phyloP scores from a whole-genome alignment of 2,329 filamentous ascomycete species.

The Colletotrichum theobromicola region DNA sequence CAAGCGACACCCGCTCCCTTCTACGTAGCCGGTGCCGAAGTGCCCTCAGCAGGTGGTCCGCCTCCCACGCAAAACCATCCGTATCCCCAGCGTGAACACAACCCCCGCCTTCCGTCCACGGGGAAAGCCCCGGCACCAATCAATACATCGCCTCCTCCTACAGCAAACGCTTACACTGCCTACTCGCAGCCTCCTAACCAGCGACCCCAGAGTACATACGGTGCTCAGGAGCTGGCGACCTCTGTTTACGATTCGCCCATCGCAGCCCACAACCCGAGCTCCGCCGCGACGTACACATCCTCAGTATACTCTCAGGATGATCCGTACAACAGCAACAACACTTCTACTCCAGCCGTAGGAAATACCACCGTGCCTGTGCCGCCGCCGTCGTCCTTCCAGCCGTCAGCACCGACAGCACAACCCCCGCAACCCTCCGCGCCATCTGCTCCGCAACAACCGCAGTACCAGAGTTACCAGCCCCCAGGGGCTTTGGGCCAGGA shows the following conservation, averaged over 20 bases:
- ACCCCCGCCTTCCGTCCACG: conserved; percentile 51
- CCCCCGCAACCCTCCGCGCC: conserved; percentile 27
- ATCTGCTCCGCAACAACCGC: conserved; percentile 25
- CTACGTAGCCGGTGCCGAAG: conserved; percentile 66
- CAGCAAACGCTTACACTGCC: conserved; percentile 51
- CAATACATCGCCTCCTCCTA: conserved; percentile 57
- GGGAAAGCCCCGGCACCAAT: conserved; percentile 55
- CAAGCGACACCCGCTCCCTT: conserved; percentile 63
- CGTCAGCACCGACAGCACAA: conserved; percentile 23
- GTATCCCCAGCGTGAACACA: conserved; percentile 57
- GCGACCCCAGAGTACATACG: conserved; percentile 71
- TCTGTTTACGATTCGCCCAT: conserved; percentile 79
- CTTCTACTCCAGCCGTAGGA: conserved; percentile 31
- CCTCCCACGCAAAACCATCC: conserved; percentile 43
- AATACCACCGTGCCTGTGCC: conserved; percentile 32
- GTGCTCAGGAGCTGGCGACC: conserved; percentile 79
- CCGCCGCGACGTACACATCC: conserved; percentile 48
- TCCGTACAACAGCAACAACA: conserved; percentile 50
- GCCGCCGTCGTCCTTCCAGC: conserved; percentile 22
- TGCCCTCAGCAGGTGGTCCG: conserved; percentile 44
- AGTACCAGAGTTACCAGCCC: conserved; percentile 49
- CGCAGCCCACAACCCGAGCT: conserved; percentile 53
- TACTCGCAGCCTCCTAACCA: conserved; percentile 55
- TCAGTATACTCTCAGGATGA: conserved; percentile 57
- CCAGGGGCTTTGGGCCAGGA: conserved; percentile 31